Percentiles rank a stretch among this genome's conserved stretches.
Evolutionary conservation across 345 rosid species (phyloP).

Genomic region (Salix brachista): DNA sequence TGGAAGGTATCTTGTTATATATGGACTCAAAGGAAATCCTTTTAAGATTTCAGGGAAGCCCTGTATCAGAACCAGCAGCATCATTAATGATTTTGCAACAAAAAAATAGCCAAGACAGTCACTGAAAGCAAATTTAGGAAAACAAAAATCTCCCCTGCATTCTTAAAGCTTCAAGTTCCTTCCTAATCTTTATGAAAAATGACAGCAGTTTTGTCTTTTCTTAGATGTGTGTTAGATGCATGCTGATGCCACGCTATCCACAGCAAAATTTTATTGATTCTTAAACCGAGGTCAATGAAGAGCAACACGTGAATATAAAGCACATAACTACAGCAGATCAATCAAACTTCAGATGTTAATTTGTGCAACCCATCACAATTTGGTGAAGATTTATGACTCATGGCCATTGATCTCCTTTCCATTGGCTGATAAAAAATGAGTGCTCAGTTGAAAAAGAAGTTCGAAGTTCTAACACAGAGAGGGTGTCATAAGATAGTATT

Average conservation of each 20-base stretch:
- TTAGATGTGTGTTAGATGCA: neutral
- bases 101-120: neutral
- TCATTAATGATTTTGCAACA: neutral
- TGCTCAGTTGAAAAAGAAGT: neutral
- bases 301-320: neutral
- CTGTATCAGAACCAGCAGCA: constrained; percentile 35
- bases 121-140: neutral
- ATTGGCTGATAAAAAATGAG: neutral
- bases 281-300: neutral
- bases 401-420: neutral
- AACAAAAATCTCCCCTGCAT: neutral
- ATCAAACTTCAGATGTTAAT: neutral
- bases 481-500: neutral
- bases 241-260: neutral
- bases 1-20: constrained; percentile 75
- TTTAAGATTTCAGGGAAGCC: constrained; percentile 81
- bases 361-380: neutral
- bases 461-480: neutral
- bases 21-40: constrained; percentile 62
- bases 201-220: neutral
- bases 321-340: neutral
- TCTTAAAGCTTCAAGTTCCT: neutral
- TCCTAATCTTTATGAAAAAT: neutral
- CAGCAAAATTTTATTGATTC: neutral
- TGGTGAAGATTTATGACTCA: neutral